These are phyloP conservation scores for Castanopsis chinensis DNA, from an alignment of 306 rosid species.

Conservation along the genomic window DNA sequence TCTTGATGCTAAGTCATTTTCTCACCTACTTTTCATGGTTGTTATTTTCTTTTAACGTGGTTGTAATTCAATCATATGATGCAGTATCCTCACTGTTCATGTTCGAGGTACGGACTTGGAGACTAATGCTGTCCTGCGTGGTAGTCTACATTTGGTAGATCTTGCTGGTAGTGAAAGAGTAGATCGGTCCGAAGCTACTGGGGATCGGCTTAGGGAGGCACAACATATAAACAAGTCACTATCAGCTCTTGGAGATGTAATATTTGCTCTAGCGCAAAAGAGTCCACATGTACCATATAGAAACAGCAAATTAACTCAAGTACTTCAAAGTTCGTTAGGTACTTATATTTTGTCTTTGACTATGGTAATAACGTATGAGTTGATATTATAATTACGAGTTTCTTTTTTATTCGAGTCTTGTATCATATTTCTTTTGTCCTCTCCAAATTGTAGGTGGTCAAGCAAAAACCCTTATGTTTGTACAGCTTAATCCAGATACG, in stretches of 20 bases:
- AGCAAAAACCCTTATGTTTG: slow-evolving; percentile 99
- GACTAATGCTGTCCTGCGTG: slow-evolving; percentile 74
- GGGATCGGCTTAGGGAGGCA: slow-evolving; percentile 99
- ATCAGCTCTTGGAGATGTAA: slow-evolving; percentile 98
- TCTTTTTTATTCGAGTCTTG: slow-evolving; percentile 3
- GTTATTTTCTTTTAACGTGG: slow-evolving; percentile 13
- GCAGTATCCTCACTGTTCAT: slow-evolving; percentile 93
- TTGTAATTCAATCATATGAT: slow-evolving; percentile 19
- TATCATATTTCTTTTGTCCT: slow-evolving; percentile 17
- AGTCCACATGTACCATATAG: slow-evolving; percentile 86
- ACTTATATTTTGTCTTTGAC: slow-evolving; percentile 15
- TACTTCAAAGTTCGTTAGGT: slow-evolving; percentile 98
- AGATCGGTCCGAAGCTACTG: slow-evolving; percentile 95
- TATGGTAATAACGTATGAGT: not conserved
- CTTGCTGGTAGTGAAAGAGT: slow-evolving; percentile 99
- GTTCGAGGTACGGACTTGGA: slow-evolving; percentile 90
- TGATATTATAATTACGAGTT: slow-evolving; percentile 1
- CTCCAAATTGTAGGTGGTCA: slow-evolving; percentile 73
- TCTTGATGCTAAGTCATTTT: slow-evolving; percentile 9
- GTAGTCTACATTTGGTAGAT: slow-evolving; percentile 90
- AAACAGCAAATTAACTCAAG: slow-evolving; percentile 98
- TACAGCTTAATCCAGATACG: slow-evolving; percentile 89
- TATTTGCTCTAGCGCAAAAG: slow-evolving; percentile 93
- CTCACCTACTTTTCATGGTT: slow-evolving; percentile 10
- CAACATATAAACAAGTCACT: slow-evolving; percentile 96